Conservation (phyloP, 1,284 basidiomycete genomes). For the Uromyces viciae-fabae region DNA sequence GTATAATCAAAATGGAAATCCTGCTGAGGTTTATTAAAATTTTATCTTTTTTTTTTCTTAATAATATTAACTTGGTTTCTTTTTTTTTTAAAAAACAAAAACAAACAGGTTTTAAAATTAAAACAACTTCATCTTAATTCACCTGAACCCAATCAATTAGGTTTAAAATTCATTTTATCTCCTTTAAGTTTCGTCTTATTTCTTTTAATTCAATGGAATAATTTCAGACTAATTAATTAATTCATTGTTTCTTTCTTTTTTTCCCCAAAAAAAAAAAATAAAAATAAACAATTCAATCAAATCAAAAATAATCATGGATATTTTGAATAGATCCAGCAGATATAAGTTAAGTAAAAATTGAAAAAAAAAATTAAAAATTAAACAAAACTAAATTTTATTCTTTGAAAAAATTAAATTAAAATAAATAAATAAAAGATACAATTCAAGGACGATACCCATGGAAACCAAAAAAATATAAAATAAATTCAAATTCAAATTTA, state of each 20-base stretch:
- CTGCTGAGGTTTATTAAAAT: no score
- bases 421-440: constrained; percentile 59
- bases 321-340: constrained; percentile 39
- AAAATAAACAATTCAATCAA: background rate
- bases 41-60: no score
- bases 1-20: no score
- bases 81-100: no score
- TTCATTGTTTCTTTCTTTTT: no score
- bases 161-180: constrained; percentile 68
- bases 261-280: background rate
- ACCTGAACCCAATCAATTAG: constrained; percentile 61
- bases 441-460: constrained; percentile 75
- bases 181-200: constrained; percentile 60
- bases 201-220: background rate
- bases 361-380: background rate
- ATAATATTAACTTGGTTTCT: no score
- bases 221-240: background rate
- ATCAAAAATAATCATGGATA: no score
- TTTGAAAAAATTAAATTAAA: background rate
- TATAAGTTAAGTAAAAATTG: constrained; percentile 12
- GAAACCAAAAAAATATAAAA: constrained; percentile 60
- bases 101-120: constrained; percentile 27
- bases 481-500: no score
- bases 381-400: background rate
- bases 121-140: background rate